A percentile compares a stretch with the other conserved stretches of the same genome.
These are phyloP conservation scores for Solanum bukasovii DNA, from an alignment of 257 asterid genomes.

Conservation along the genomic window DNA sequence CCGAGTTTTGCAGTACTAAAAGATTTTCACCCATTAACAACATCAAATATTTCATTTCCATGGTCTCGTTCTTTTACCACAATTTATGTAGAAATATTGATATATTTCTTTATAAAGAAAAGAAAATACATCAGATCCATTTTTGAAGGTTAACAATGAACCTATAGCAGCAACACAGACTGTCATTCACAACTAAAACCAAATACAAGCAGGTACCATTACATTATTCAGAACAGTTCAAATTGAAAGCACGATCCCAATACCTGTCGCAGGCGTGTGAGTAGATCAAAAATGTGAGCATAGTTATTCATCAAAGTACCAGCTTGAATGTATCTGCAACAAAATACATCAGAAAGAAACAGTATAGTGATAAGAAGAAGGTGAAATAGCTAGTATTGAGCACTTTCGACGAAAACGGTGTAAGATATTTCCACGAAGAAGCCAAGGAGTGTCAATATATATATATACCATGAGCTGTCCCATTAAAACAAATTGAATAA, in stretches of 20 bases:
- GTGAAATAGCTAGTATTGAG: neutral
- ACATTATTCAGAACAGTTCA: neutral
- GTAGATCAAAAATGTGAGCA: slow-evolving; percentile 91
- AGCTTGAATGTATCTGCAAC: slow-evolving; percentile 56
- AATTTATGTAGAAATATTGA: neutral
- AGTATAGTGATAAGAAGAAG: neutral
- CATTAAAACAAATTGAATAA: neutral
- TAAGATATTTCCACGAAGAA: neutral
- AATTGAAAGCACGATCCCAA: neutral
- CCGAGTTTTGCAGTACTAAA: neutral
- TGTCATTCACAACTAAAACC: neutral
- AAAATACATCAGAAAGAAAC: neutral
- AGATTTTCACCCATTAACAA: neutral
- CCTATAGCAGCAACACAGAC: neutral
- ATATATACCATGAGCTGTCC: neutral
- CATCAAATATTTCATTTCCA: neutral
- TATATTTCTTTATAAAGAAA: neutral
- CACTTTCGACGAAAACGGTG: neutral
- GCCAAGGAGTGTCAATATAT: neutral
- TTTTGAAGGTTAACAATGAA: neutral
- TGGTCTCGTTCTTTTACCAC: neutral
- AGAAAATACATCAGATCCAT: neutral
- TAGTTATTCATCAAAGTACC: slow-evolving; percentile 79
- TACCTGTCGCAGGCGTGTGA: slow-evolving; percentile 94
- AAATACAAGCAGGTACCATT: neutral